Percentiles rank a stretch among this genome's conserved stretches.
These are phyloP conservation scores for Evansstolkia leycettana DNA, from an alignment of 495 filamentous ascomycete species.

Conservation along the genomic window DNA sequence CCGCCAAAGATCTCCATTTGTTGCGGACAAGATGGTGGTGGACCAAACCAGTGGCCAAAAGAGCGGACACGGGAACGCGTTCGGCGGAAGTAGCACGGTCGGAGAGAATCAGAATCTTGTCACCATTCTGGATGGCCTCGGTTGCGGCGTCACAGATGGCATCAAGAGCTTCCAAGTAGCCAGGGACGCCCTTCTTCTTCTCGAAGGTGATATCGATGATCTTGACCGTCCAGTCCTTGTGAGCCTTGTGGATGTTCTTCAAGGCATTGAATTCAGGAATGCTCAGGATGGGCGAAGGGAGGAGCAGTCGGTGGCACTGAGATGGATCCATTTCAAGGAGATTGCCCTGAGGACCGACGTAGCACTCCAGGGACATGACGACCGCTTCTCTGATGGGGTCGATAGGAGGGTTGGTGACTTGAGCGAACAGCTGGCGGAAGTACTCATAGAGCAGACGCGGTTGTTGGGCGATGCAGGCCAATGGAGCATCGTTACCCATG, in stretches of 20 bases:
- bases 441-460: conserved; percentile 94
- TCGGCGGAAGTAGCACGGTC: conserved; percentile 79
- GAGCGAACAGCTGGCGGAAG: conserved; percentile 96
- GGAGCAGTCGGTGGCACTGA: conserved; percentile 76
- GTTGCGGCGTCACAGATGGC: conserved; percentile 78
- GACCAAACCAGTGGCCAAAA: conserved; percentile 87
- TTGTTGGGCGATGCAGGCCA: conserved; percentile 82
- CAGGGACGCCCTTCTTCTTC: conserved; percentile 70
- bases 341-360: conserved; percentile 96
- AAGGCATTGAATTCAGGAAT: conserved; percentile 87
- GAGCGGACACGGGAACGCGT: conserved; percentile 76
- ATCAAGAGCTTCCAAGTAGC: conserved; percentile 85
- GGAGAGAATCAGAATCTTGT: conserved; percentile 83
- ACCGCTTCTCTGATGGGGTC: conserved; percentile 97
- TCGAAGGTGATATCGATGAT: conserved; percentile 96
- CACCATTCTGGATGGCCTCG: conserved; percentile 70
- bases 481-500: conserved; percentile 96
- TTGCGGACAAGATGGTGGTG: conserved; percentile 96
- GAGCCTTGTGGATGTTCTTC: conserved; percentile 60
- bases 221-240: conserved; percentile 80
- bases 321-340: conserved; percentile 86
- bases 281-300: conserved; percentile 85
- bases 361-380: conserved; percentile 97
- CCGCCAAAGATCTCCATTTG: conserved; percentile 87
- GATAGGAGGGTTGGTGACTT: conserved; percentile 98